phyloP scores from a whole-genome alignment of 2,329 filamentous ascomycete species.

The Sporothrix pseudoabietina region DNA sequence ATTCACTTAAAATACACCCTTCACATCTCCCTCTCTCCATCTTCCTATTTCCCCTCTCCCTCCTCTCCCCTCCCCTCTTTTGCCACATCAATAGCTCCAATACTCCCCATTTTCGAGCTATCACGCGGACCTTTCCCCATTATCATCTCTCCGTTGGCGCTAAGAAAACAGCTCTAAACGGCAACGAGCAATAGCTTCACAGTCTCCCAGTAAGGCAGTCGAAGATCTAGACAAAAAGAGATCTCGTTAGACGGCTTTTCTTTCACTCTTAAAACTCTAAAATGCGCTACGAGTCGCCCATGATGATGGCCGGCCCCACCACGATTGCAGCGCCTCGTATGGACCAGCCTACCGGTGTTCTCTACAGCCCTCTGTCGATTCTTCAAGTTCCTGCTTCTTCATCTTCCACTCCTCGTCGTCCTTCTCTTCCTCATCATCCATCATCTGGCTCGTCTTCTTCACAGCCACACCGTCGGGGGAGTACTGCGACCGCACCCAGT shows the following conservation, averaged over 20 bases:
- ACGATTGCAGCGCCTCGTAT: slow-evolving; percentile 18
- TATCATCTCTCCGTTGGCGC: neutral
- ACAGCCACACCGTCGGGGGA: neutral
- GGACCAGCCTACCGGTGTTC: slow-evolving; percentile 12
- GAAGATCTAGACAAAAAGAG: neutral
- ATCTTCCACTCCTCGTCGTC: neutral
- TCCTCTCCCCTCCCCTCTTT: neutral
- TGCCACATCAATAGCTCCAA: neutral
- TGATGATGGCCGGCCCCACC: slow-evolving; percentile 27
- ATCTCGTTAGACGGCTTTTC: neutral
- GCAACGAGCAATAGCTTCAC: neutral
- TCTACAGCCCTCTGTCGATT: neutral
- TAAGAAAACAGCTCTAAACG: slow-evolving; percentile 11
- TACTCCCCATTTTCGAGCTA: neutral
- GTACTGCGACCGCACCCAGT: slow-evolving; percentile 1
- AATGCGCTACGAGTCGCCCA: slow-evolving; percentile 1
- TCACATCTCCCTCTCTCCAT: neutral
- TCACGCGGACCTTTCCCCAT: neutral
- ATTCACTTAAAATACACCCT: neutral
- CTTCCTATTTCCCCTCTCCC: neutral
- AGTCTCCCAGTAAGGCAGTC: neutral
- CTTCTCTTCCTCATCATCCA: slow-evolving; percentile 10
- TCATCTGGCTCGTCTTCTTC: neutral
- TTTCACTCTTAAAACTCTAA: neutral
- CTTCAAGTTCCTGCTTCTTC: neutral